phyloP scores from a whole-genome alignment of 768 basidiomycete genomes.

The Podaxis sp. region DNA sequence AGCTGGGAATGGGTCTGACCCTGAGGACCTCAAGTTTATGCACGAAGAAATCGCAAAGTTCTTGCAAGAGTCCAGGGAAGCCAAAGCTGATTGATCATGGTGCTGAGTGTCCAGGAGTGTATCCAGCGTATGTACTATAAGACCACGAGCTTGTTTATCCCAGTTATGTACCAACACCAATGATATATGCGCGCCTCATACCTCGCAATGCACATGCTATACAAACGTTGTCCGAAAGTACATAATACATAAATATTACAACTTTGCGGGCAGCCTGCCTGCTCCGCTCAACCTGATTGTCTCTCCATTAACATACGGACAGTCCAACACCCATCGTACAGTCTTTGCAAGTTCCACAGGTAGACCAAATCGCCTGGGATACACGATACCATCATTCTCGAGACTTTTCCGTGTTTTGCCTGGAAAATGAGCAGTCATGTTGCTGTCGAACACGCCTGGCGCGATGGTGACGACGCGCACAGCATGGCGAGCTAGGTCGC shows the following conservation, averaged over 20 bases:
- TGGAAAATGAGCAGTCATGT: constrained; percentile 39
- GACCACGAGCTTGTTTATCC: too few relatives aligned
- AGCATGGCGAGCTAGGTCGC: constrained; percentile 53
- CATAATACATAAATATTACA: constrained; percentile 22
- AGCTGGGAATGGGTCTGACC: constrained; percentile 47
- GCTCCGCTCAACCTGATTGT: constrained; percentile 47
- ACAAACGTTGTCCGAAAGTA: neutral
- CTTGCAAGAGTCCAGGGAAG: constrained; percentile 30
- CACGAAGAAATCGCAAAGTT: constrained; percentile 43
- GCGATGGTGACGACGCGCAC: constrained; percentile 58
- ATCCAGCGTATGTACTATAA: too few relatives aligned
- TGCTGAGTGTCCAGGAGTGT: too few relatives aligned
- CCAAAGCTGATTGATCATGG: neutral
- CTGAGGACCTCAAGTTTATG: constrained; percentile 42
- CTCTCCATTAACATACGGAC: constrained; percentile 57
- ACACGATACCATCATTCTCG: constrained; percentile 40
- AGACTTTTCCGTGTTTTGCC: constrained; percentile 37
- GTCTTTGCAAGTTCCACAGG: constrained; percentile 52
- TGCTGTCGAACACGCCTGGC: constrained; percentile 52
- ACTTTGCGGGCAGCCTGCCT: constrained; percentile 37
- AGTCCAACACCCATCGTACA: constrained; percentile 48
- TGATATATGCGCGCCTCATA: neutral
- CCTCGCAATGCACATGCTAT: neutral
- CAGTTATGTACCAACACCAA: neutral
- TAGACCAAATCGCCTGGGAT: constrained; percentile 47